A percentile compares a stretch with the other conserved stretches of the same genome.
phyloP scores from a whole-genome alignment of 495 filamentous ascomycete genomes.

The Rusavskia elegans region DNA sequence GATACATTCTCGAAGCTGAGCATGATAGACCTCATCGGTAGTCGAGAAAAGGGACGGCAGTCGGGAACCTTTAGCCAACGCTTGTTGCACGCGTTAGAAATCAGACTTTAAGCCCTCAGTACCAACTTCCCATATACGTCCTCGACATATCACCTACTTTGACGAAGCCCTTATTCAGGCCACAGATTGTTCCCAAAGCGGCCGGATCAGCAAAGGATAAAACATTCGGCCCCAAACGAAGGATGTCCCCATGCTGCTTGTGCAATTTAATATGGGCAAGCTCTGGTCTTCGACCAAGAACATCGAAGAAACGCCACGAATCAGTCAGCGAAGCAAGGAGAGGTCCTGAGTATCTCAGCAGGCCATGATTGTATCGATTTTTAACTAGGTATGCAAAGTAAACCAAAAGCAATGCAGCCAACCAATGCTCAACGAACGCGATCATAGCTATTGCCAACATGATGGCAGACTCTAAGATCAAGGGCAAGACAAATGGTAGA shows the following conservation, averaged over 20 bases:
- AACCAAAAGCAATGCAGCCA: not conserved
- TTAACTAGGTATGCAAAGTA: slow-evolving; percentile 20
- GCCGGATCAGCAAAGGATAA: slow-evolving; percentile 52
- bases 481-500: no score
- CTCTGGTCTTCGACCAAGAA: slow-evolving; percentile 44
- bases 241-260: slow-evolving; percentile 52
- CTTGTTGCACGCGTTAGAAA: slow-evolving; percentile 55
- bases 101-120: slow-evolving; percentile 33
- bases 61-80: slow-evolving; percentile 43
- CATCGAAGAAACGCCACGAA: slow-evolving; percentile 54
- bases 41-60: slow-evolving; percentile 67
- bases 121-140: slow-evolving; percentile 1
- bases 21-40: slow-evolving; percentile 57
- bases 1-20: slow-evolving; percentile 49
- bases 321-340: slow-evolving; percentile 51
- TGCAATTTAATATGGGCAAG: slow-evolving; percentile 50
- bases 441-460: not conserved
- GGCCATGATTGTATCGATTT: slow-evolving; percentile 41
- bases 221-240: slow-evolving; percentile 51
- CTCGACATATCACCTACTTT: slow-evolving; percentile 33
- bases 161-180: slow-evolving; percentile 65
- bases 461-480: not conserved
- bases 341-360: slow-evolving; percentile 52
- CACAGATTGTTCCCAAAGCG: slow-evolving; percentile 60
- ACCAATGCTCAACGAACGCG: not conserved